Evolutionary conservation across 306 rosid genomes (phyloP).

Genomic region (Lupinus albus): DNA sequence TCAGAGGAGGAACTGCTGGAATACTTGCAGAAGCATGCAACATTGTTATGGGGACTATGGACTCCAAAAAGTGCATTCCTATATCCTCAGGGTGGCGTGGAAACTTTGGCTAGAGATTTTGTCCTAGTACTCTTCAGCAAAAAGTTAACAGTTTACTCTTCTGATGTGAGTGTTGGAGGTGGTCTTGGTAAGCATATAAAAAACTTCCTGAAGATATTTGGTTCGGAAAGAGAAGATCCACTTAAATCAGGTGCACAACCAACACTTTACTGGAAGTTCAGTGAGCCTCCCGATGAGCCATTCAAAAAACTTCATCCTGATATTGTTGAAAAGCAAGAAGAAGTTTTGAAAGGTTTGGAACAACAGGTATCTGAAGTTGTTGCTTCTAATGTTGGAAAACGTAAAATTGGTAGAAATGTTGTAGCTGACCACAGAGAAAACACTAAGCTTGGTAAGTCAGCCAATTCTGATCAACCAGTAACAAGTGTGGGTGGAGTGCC

Average conservation of each 20-base stretch:
- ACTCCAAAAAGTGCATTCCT: constrained; percentile 63
- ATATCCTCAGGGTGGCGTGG: constrained; percentile 38
- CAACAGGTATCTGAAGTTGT: constrained; percentile 9
- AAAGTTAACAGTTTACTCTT: constrained; percentile 53
- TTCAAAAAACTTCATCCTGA: constrained; percentile 59
- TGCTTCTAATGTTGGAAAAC: constrained; percentile 33
- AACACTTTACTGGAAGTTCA: constrained; percentile 47
- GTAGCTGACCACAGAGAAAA: constrained; percentile 42
- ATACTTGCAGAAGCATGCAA: constrained; percentile 66
- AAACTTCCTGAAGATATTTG: constrained; percentile 54
- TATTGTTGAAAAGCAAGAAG: constrained; percentile 60
- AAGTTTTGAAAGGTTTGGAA: constrained; percentile 49
- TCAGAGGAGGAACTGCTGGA: constrained; percentile 57
- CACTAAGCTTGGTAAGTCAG: constrained; percentile 44
- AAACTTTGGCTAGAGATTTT: constrained; percentile 57
- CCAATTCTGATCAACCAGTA: constrained; percentile 45
- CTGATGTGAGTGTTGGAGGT: constrained; percentile 45
- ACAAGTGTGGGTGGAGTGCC: constrained; percentile 44
- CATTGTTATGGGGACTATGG: constrained; percentile 77
- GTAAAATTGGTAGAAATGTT: constrained; percentile 44
- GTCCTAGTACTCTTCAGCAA: constrained; percentile 53
- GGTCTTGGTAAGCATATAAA: constrained; percentile 42
- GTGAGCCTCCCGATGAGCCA: constrained; percentile 51
- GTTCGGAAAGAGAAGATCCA: constrained; percentile 52
- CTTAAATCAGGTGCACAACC: constrained; percentile 48